Evolutionary conservation across 345 rosid species (phyloP).

Genomic region (Odontarrhena argentea): DNA sequence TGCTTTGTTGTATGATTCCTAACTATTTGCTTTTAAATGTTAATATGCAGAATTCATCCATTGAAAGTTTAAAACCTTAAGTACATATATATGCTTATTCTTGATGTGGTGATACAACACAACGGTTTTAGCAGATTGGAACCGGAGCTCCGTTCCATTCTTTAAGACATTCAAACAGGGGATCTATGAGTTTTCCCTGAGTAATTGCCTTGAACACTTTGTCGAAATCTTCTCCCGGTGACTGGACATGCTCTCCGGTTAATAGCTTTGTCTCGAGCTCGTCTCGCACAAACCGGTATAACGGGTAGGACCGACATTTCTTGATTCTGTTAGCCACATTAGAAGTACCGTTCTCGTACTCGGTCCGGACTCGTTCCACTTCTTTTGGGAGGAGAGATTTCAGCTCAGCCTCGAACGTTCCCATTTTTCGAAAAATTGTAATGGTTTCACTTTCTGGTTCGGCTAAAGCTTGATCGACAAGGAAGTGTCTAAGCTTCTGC

Average conservation of each 20-base stretch:
- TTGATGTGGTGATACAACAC: too few relatives aligned
- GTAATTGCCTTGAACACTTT: slow-evolving; percentile 53
- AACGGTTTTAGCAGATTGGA: slow-evolving; percentile 42
- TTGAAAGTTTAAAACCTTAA: neutral
- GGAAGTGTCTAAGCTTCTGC: slow-evolving; percentile 56
- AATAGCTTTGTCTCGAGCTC: slow-evolving; percentile 45
- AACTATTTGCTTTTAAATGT: slow-evolving; percentile 20
- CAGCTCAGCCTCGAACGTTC: slow-evolving; percentile 53
- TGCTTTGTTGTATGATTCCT: neutral
- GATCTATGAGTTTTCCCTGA: slow-evolving; percentile 54
- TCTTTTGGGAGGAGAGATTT: slow-evolving; percentile 50
- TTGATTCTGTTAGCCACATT: slow-evolving; percentile 50
- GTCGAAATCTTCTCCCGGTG: slow-evolving; percentile 67
- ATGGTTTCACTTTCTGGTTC: slow-evolving; percentile 34
- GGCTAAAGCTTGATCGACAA: slow-evolving; percentile 51
- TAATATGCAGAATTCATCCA: slow-evolving; percentile 5
- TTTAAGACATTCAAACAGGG: slow-evolving; percentile 55
- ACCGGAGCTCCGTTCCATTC: slow-evolving; percentile 68
- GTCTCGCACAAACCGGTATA: slow-evolving; percentile 57
- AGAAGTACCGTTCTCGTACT: slow-evolving; percentile 47
- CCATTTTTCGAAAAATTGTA: slow-evolving; percentile 54
- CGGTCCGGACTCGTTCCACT: slow-evolving; percentile 50
- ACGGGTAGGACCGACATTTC: slow-evolving; percentile 64
- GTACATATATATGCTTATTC: neutral
- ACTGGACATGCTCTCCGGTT: slow-evolving; percentile 53